Percentiles rank a stretch among this genome's conserved stretches.
Conservation (phyloP, 257 asterid species). For the Solanum lycopersicoides region DNA sequence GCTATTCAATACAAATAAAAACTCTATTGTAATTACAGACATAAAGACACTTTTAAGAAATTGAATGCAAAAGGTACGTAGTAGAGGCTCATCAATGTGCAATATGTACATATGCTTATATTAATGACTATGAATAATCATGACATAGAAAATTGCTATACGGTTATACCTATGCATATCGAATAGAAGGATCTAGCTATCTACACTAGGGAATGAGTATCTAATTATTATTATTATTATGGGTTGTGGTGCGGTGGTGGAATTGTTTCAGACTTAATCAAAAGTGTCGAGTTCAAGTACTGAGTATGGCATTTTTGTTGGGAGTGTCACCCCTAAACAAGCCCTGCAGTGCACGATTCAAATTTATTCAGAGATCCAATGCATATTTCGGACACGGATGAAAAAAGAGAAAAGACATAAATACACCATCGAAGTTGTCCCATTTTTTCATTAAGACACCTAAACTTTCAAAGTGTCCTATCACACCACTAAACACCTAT, state of each 20-base stretch:
- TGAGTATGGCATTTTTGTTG: no score
- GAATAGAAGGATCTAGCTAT: neutral
- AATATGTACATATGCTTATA: no score
- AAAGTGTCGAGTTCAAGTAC: neutral
- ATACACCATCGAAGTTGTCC: no score
- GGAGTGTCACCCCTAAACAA: neutral
- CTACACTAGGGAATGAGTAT: neutral
- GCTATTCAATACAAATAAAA: neutral
- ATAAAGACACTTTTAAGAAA: neutral
- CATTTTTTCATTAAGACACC: no score
- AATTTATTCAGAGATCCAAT: no score
- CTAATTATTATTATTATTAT: no score
- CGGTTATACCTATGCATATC: neutral
- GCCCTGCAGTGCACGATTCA: neutral
- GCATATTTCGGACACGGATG: neutral
- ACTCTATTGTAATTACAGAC: neutral
- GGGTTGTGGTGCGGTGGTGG: neutral
- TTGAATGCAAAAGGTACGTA: neutral
- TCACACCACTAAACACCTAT: no score
- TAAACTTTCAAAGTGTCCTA: no score
- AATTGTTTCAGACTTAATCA: neutral
- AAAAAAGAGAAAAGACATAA: no score
- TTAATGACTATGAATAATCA: neutral
- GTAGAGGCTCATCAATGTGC: neutral
- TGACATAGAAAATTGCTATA: neutral